A percentile compares a stretch with the other conserved stretches of the same genome.
phyloP scores from a whole-genome alignment of 129 eudicot species.

The Arctium lappa region DNA sequence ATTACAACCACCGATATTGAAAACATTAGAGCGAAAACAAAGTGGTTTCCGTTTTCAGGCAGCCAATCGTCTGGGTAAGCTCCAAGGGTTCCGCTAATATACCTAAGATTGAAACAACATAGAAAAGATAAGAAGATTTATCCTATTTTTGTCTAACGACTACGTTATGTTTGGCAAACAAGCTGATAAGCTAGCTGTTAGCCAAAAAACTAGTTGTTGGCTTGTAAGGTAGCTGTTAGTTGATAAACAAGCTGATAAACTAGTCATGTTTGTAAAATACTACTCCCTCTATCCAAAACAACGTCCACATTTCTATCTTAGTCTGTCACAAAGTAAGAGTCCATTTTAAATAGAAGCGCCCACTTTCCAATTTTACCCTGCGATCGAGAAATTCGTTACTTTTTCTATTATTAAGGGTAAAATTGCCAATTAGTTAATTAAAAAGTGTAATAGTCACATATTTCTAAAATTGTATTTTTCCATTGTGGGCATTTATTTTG shows the following conservation, averaged over 20 bases:
- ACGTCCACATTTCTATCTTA: no score
- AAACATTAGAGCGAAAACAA: slow-evolving; percentile 95
- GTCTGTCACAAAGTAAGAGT: no score
- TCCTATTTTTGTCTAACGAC: slow-evolving; percentile 7
- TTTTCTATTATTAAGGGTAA: no score
- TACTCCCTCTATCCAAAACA: no score
- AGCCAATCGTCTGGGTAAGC: slow-evolving; percentile 80
- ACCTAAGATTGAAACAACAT: slow-evolving; percentile 43
- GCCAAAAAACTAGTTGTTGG: neutral
- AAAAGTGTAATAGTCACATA: no score
- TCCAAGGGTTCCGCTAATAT: slow-evolving; percentile 73
- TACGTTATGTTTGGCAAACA: neutral
- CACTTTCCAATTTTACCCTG: no score
- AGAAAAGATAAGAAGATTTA: neutral
- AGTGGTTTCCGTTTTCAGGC: slow-evolving; percentile 80
- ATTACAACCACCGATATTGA: slow-evolving; percentile 93
- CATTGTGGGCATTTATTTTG: no score
- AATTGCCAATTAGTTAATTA: no score
- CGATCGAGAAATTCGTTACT: no score
- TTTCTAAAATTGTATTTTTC: no score
- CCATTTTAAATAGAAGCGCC: no score
- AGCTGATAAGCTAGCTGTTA: neutral
- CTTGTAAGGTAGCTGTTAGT: neutral
- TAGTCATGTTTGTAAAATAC: neutral
- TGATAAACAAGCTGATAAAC: neutral